Base-by-base conservation (phyloP, 2,329 filamentous ascomycete genomes). In the Colletotrichum sp. region DNA sequence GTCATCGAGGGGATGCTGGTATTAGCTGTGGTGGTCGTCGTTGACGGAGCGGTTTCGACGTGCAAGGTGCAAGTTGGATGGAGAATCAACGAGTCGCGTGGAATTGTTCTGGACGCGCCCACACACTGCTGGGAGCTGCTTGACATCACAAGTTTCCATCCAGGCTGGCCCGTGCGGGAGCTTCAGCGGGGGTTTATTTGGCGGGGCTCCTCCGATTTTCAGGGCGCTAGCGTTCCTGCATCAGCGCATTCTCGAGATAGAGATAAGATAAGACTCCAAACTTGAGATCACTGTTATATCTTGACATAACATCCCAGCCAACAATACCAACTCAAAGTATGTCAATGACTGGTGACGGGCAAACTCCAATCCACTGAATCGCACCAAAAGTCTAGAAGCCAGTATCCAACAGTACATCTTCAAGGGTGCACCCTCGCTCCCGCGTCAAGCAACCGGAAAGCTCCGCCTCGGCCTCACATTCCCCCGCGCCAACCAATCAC, bases 61-160 rank as follows among this genome's bases (percentile, higher is more conserved):
- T 39, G 60, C 60, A 64, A 32, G 21, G 34, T 34, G 28, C 60
- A n/a, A 32, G 14, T 14, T 6, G 21, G 30, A 63, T 3, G n/a
- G 18, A 24, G 60, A 13, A 39, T 14, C 18, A 24, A 24, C 30
- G n/a, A 64, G 24, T 66, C 72, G 72, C 61, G 68, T 67, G 52
- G 68, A 55, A 71, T n/a, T 39, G 55, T 34, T 55, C 68, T 52
- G 28, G 60, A 66, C 67, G 68, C 68, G 68, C 52, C 48, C 18
- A 16, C n/a, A 36, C 21, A 36, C 16, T 48, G 10, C 28, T 48
- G 18, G 43, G 36, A 65, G 68, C 30, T 52, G 68, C 61, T 75
- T 72, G 68, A 75, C 72, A 75, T 75, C 72, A 67, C 72, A 70
- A 24, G 28, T 48, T 48, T 48, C 28, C 57, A 14, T 18, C 7